Base-by-base conservation (phyloP, 2,329 filamentous ascomycete species). In the Fusarium cicatricum region DNA sequence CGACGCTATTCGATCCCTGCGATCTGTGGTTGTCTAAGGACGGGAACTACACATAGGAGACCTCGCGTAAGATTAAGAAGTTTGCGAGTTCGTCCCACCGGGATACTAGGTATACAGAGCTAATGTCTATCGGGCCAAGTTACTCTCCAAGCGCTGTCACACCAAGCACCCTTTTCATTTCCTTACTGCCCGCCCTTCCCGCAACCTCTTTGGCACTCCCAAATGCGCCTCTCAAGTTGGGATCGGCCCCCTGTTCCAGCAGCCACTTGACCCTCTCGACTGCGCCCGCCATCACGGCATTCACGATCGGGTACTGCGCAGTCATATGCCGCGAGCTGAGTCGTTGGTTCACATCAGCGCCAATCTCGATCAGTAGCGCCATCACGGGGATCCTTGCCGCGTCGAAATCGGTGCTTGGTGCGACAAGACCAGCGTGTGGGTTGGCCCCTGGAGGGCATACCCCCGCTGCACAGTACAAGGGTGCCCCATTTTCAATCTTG, bases 191-290 rank as follows among this genome's bases (percentile, higher is more conserved):
- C 17, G 52, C 2, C 6, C 12, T 42, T 10, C 8, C 12, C 5
- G 51, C 64, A 38, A 44, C 48, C 11, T 58, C 42, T 15, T 16
- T 28, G 2, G 63, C 63, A 36, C 54, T 66, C 3, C 64, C 61
- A 26, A 44, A 61, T 5, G 37, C 36, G 1, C 64, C 64, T n/a
- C 23, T 45, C 11, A 40, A 3, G 14, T 14, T 46, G 26, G 60
- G 52, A 52, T 66, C 52, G 4, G 61, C 60, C 6, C 64, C 64
- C 16, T 52, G 55, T 11, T 12, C 36, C 19, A 66, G 15, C 8
- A 66, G n/a, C 64, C 64, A 66, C 15, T 48, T 60, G 0, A 55
- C 55, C 21, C 64, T 52, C 26, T 66, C 44, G 9, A 61, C 49
- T 2, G 64, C 60, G 10, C 60, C 63, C 4, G 54, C 60, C 45